Conservation (phyloP, 306 rosid genomes). For the Citrullus mucosospermus region DNA sequence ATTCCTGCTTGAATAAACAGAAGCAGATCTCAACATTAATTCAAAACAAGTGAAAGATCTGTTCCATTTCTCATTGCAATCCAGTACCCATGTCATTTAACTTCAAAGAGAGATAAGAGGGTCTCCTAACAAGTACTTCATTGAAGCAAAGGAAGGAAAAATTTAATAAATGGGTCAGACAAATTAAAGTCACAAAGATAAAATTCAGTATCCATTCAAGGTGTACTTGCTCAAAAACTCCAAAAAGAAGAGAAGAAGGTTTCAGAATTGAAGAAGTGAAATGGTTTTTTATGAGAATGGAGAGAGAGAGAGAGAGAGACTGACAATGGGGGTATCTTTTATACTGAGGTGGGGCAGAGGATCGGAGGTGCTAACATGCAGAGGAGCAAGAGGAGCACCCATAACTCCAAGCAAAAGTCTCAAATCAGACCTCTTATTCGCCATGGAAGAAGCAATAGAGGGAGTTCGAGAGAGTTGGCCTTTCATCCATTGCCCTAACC, state of each 20-base stretch:
- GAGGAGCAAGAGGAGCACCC: slow-evolving; percentile 94
- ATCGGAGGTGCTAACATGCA: slow-evolving; percentile 61
- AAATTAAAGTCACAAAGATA: neutral
- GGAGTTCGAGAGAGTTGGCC: slow-evolving; percentile 77
- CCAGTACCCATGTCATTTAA: neutral
- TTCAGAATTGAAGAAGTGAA: neutral
- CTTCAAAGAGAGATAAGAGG: neutral
- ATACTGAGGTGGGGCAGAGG: slow-evolving; percentile 88
- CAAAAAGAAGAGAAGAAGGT: neutral
- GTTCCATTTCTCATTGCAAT: neutral
- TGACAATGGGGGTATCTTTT: slow-evolving; percentile 89
- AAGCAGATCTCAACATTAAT: neutral
- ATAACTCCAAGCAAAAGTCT: slow-evolving; percentile 82
- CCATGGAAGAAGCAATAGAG: slow-evolving; percentile 28
- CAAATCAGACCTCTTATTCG: slow-evolving; percentile 79
- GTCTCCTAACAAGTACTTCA: neutral
- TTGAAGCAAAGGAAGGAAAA: neutral
- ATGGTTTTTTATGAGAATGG: neutral
- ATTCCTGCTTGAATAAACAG: neutral
- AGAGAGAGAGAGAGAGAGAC: slow-evolving; percentile 12
- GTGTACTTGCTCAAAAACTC: neutral
- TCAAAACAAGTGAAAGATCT: neutral
- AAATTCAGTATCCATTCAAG: neutral
- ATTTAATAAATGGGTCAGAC: neutral
- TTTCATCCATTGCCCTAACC: slow-evolving; percentile 81